Percentiles rank a stretch among this genome's conserved stretches.
Conservation (phyloP, 257 asterid species). For the Solanum pinnatisectum region DNA sequence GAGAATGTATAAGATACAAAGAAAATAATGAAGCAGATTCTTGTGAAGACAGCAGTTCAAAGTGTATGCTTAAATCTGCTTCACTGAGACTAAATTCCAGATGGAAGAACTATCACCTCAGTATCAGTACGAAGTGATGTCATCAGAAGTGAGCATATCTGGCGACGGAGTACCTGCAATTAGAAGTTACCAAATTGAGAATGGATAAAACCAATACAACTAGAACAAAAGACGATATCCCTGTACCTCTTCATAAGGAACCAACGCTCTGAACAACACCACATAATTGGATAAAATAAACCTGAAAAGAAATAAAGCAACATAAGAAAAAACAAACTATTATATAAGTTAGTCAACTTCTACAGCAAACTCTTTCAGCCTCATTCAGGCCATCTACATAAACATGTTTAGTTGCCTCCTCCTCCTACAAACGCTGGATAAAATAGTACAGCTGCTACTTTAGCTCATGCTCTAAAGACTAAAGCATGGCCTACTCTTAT, state of each 20-base stretch:
- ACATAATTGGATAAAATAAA: slow-evolving; percentile 81
- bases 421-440: neutral
- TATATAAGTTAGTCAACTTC: neutral
- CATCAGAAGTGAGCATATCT: slow-evolving; percentile 96
- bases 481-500: neutral
- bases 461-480: neutral
- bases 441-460: neutral
- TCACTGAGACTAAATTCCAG: neutral
- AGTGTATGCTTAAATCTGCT: neutral
- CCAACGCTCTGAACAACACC: slow-evolving; percentile 79
- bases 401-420: neutral
- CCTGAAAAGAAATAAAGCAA: slow-evolving; percentile 40
- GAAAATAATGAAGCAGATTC: neutral
- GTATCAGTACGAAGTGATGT: slow-evolving; percentile 95
- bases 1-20: slow-evolving; percentile 1
- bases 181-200: slow-evolving; percentile 22
- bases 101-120: slow-evolving; percentile 46
- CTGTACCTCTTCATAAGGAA: slow-evolving; percentile 82
- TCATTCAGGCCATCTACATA: neutral
- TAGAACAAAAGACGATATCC: neutral
- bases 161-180: slow-evolving; percentile 75
- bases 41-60: neutral
- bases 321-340: neutral
- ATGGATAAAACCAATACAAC: slow-evolving; percentile 1
- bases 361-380: neutral